Evolutionary conservation across 371 early-diverging fungal genomes (phyloP), one percentile per base, ranked within the genome.

Genomic region (Chytridiales sp.): DNA sequence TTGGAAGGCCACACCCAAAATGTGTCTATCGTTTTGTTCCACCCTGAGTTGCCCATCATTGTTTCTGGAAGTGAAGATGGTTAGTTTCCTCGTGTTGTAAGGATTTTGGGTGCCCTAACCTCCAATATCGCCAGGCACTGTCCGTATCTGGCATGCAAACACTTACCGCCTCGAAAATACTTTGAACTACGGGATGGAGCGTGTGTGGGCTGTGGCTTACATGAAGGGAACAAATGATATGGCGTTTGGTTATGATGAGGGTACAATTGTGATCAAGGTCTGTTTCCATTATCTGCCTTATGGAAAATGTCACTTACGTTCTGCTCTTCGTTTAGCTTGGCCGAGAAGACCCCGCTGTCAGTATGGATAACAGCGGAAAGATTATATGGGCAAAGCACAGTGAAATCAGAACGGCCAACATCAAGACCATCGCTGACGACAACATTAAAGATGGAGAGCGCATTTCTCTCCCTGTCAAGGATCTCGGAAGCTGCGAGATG

Each of bases 1-100:
- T 83, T 99, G 42, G 94, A 95, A 73, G 99, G 99, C 2, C 99
- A 99, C 74, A 84, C 91, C 15, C 92, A 99, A 59, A 98, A 99
- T 66, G 94, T 99, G n/a, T 89, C 91, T 27, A 86, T 91, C 53
- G 89, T 92, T 4, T 85, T 87, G 26, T 99, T 93, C 80, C 99
- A 99, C 72, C 99, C 99, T 0, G 91, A 92, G 40, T 77, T 97
- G 49, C 99, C 99, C 15, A 93, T 97, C 68, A 91, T 99, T 52
- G 72, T 99, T 46, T 91, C 92, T 17, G 97, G 94, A 47, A 89
- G 93, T 62, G 99, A 99, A 75, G 99, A 99, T 75, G 98, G 94
- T 51, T 9, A 21, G 2, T 58, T 58, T 44, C 34, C 29, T 34
- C 24, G 6, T 24, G 58, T 52, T 30, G 58, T 41, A 31, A 3